Percentiles rank a stretch among this genome's conserved stretches.
phyloP scores from a whole-genome alignment of 208 protist genomes.

The Vickermania ingenoplastis region DNA sequence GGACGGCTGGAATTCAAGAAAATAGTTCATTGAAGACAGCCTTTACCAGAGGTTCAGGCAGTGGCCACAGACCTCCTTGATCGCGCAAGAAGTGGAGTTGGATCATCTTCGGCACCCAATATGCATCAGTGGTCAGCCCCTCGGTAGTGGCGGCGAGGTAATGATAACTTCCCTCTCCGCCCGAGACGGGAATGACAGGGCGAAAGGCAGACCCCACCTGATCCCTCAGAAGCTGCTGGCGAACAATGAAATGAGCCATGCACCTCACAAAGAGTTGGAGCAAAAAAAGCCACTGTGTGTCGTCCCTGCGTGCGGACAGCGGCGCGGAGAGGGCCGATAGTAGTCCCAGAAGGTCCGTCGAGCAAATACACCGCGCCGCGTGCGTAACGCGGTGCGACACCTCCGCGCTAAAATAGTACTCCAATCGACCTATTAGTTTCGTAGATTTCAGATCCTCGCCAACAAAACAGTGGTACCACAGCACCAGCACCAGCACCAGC shows the following conservation, averaged over 20 bases:
- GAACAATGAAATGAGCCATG: background rate
- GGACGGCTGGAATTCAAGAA: too few relatives aligned
- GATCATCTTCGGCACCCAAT: too few relatives aligned
- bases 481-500: background rate
- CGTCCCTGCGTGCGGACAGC: too few relatives aligned
- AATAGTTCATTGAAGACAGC: too few relatives aligned
- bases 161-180: too few relatives aligned
- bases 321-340: too few relatives aligned
- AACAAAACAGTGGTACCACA: background rate
- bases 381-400: background rate
- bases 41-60: background rate
- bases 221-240: background rate
- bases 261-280: background rate
- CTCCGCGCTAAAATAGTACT: background rate
- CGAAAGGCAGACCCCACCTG: background rate
- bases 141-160: too few relatives aligned
- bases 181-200: background rate
- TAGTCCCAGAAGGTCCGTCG: background rate
- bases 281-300: background rate
- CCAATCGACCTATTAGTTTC: background rate
- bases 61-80: background rate
- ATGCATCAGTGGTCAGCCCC: too few relatives aligned
- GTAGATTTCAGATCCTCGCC: background rate
- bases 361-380: background rate
- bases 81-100: background rate